Conservation (phyloP, 805 yeast genomes). For the Suhomyces prunicola region DNA sequence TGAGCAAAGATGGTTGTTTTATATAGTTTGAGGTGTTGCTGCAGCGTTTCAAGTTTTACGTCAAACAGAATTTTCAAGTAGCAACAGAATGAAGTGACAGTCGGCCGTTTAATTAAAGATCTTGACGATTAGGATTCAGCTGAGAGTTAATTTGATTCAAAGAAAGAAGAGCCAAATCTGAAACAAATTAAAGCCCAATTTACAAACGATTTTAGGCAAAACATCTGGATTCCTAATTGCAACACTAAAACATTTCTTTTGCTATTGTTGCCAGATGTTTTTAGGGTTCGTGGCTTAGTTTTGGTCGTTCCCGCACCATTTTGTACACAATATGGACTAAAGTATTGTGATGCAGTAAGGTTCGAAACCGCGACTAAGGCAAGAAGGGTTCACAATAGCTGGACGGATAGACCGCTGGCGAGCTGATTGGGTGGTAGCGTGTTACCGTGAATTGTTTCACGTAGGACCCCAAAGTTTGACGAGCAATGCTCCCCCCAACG, state of each 20-base stretch:
- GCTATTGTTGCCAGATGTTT: background rate
- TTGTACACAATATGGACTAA: background rate
- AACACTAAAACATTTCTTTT: background rate
- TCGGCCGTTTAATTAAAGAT: background rate
- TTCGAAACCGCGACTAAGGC: background rate
- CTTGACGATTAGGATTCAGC: background rate
- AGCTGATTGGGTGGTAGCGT: background rate
- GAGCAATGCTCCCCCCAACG: background rate
- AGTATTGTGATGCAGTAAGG: background rate
- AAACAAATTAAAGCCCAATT: background rate
- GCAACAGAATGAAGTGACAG: background rate
- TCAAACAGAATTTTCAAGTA: background rate
- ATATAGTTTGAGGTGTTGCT: background rate
- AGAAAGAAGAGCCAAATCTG: background rate
- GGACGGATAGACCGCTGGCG: background rate
- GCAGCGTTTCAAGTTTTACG: background rate
- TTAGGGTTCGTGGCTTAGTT: background rate
- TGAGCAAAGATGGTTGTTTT: background rate
- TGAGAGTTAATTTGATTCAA: background rate
- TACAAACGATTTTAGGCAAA: background rate
- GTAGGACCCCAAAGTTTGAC: background rate
- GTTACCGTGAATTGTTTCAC: background rate
- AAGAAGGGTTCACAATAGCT: background rate
- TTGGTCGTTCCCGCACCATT: background rate
- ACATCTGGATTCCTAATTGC: background rate